phyloP scores from a whole-genome alignment of 179 eudicot species.

The Spergularia azorica region DNA sequence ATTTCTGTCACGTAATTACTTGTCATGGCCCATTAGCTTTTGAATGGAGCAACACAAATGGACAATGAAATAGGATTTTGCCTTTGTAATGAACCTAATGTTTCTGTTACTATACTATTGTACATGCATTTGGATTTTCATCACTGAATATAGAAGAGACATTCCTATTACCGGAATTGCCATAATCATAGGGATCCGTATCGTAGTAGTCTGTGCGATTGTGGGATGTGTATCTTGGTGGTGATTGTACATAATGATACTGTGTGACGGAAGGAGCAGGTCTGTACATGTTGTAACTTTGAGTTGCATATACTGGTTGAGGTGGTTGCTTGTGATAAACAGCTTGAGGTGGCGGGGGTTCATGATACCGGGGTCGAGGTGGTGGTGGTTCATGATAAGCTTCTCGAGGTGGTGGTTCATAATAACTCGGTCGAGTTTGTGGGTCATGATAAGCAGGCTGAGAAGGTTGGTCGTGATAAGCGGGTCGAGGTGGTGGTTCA shows the following conservation, averaged over 20 bases:
- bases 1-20: constrained; percentile 24
- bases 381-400: constrained; percentile 27
- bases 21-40: constrained; percentile 24
- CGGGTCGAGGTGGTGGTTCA: background rate
- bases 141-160: constrained; percentile 75
- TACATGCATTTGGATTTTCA: constrained; percentile 95
- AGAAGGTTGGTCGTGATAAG: constrained; percentile 3
- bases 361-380: constrained; percentile 12
- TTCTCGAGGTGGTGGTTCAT: constrained; percentile 16
- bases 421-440: constrained; percentile 13
- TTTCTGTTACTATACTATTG: constrained; percentile 45
- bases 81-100: constrained; percentile 15
- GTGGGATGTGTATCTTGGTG: constrained; percentile 43
- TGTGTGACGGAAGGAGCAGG: constrained; percentile 62
- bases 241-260: constrained; percentile 49
- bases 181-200: constrained; percentile 43
- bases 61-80: constrained; percentile 16
- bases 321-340: constrained; percentile 30
- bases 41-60: constrained; percentile 23
- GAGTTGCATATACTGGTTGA: constrained; percentile 38
- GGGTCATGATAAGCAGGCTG: constrained; percentile 13
- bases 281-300: constrained; percentile 54
- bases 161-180: constrained; percentile 44
- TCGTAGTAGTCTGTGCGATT: constrained; percentile 40
- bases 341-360: constrained; percentile 17